These are phyloP conservation scores for Entophlyctis helioformis DNA, from an alignment of 192 early-diverging fungal genomes.

Conservation along the genomic window DNA sequence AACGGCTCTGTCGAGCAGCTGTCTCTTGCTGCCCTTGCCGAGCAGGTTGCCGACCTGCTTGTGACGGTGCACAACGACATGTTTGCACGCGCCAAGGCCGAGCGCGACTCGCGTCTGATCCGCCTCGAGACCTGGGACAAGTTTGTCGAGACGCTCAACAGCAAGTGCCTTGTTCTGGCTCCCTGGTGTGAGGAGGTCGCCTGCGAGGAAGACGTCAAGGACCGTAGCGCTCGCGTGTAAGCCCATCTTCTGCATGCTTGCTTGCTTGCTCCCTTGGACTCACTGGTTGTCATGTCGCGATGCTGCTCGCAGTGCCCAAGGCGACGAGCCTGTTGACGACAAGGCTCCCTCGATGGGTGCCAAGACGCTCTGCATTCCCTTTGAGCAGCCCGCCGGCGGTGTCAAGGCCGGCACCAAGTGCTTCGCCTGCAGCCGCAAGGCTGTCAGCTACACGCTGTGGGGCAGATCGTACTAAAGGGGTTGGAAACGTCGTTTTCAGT, in stretches of 20 bases:
- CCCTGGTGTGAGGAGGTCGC: conserved; percentile 90
- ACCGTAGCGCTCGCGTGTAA: conserved; percentile 62
- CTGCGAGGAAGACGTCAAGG: conserved; percentile 98
- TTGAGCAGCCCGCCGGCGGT: conserved; percentile 78
- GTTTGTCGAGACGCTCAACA: conserved; percentile 84
- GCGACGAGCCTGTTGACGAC: conserved; percentile 75
- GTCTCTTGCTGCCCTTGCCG: conserved; percentile 45
- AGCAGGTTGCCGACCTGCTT: conserved; percentile 47
- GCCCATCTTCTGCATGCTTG: conserved; percentile 4
- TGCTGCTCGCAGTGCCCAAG: conserved; percentile 7
- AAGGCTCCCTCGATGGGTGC: conserved; percentile 99
- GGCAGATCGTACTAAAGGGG: conserved; percentile 47
- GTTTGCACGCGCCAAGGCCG: conserved; percentile 72
- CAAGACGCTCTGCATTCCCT: conserved; percentile 96
- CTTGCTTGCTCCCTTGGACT: background rate
- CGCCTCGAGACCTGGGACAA: conserved; percentile 80
- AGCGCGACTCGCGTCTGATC: conserved; percentile 61
- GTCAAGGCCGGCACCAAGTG: conserved; percentile 86
- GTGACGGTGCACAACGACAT: conserved; percentile 79
- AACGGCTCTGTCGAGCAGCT: conserved; percentile 51
- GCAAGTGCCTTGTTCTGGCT: conserved; percentile 73
- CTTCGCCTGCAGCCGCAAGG: conserved; percentile 41
- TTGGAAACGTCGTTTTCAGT: background rate
- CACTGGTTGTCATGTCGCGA: background rate
- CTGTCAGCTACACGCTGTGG: conserved; percentile 39